phyloP scores from a whole-genome alignment of 495 filamentous ascomycete species.

The Evansstolkia leycettana region DNA sequence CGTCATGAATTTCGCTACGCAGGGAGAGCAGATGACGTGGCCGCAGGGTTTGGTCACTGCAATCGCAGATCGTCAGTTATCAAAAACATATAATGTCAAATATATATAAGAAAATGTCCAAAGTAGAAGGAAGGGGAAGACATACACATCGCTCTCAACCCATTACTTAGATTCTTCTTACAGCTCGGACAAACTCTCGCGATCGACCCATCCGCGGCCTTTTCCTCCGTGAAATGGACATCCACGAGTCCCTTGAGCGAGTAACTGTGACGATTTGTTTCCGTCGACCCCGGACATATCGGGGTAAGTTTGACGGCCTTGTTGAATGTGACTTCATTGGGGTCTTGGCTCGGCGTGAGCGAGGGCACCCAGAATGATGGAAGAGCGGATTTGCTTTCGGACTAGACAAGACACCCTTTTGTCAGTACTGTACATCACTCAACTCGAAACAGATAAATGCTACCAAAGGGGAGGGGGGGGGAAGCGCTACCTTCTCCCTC shows the following conservation, averaged over 20 bases:
- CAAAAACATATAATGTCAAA: constrained; percentile 1
- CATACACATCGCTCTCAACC: constrained; percentile 63
- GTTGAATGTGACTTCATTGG: constrained; percentile 32
- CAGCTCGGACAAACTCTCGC: constrained; percentile 76
- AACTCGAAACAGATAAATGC: constrained; percentile 2
- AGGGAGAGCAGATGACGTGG: constrained; percentile 83
- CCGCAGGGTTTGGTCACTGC: constrained; percentile 86
- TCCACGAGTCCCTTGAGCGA: constrained; percentile 72
- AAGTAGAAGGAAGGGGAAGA: constrained; percentile 6
- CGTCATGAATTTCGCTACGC: constrained; percentile 78
- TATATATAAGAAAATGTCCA: not conserved
- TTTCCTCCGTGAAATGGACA: constrained; percentile 71
- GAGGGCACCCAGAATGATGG: constrained; percentile 94
- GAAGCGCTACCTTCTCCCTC: constrained; percentile 53
- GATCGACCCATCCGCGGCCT: constrained; percentile 33
- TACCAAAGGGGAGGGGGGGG: not conserved
- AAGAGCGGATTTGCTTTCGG: constrained; percentile 53
- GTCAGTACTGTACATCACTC: constrained; percentile 4
- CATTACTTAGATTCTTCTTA: constrained; percentile 72
- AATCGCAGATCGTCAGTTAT: too few relatives aligned
- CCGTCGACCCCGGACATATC: constrained; percentile 65
- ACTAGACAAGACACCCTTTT: constrained; percentile 9
- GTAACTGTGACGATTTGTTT: constrained; percentile 59
- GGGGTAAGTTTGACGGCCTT: constrained; percentile 61
- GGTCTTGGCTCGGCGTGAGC: constrained; percentile 54